Percentiles rank a stretch among this genome's conserved stretches.
Evolutionary conservation across 2,329 filamentous ascomycete genomes (phyloP).

Genomic region (Gremmenia infestans): DNA sequence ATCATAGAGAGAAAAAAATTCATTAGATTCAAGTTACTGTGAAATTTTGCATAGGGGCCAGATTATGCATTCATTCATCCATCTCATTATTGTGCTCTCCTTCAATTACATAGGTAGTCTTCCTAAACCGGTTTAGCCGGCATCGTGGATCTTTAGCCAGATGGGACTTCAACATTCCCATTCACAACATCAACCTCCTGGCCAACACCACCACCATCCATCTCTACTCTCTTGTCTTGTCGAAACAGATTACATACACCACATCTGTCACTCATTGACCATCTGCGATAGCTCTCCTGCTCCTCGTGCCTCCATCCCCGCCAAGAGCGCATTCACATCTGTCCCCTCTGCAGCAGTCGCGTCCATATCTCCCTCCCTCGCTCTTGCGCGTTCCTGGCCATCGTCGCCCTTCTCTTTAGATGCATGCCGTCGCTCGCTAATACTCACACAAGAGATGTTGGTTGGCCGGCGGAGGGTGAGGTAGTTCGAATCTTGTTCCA

Average conservation of each 20-base stretch:
- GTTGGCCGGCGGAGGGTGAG: conserved; percentile 27
- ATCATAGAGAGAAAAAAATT: too few relatives aligned
- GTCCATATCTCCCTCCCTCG: conserved; percentile 10
- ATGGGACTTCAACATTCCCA: background rate
- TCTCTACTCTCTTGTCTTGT: background rate
- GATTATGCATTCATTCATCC: too few relatives aligned
- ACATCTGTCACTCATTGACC: background rate
- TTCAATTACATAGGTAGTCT: too few relatives aligned
- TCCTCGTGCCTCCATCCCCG: conserved; percentile 1
- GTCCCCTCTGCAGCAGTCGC: conserved; percentile 20
- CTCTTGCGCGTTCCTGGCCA: conserved; percentile 22
- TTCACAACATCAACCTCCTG: conserved; percentile 2
- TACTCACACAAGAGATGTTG: conserved; percentile 27
- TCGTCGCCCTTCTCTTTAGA: conserved; percentile 14
- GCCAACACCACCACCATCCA: background rate
- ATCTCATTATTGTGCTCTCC: too few relatives aligned
- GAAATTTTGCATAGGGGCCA: too few relatives aligned
- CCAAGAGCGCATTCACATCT: conserved; percentile 14
- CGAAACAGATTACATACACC: background rate
- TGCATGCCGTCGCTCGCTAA: conserved; percentile 27
- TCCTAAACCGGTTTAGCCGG: too few relatives aligned
- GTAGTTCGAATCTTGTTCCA: conserved; percentile 37
- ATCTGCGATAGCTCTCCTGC: conserved; percentile 8
- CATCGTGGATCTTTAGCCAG: background rate
- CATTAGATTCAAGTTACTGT: too few relatives aligned